Evolutionary conservation across 1,284 basidiomycete genomes (phyloP), one percentile per base, ranked within the genome.

Genomic region (Tilletia caries): DNA sequence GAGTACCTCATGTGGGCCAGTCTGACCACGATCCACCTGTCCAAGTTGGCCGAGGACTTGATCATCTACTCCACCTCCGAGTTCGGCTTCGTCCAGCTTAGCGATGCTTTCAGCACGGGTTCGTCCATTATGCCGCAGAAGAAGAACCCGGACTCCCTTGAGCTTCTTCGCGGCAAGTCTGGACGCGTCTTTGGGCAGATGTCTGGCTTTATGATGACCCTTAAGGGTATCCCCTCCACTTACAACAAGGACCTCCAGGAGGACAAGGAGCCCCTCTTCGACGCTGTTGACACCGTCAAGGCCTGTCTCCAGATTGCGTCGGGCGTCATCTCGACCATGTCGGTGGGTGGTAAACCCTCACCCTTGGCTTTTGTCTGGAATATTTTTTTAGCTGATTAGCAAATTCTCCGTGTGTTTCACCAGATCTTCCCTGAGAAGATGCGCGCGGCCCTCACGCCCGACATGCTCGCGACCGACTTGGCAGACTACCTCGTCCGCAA

Each of bases 41-140:
- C 92, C 84, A 90, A 93, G 73, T 88, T 98, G 85, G 92, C 95
- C 8, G 95, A 98, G 84, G 95, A 98, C 84, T 85, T 98, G 77
- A 92, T 98, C 85, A 89, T 98, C 73, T 98, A 98, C 85, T 97
- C 94, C 20, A 92, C 92, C 20, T 92, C 93, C 68, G 95, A 98
- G 85, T 98, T 98, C 83, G 93, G 94, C 13, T 98, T 98, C 83
- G 87, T 98, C 72, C 90, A 90, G 46, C 85, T 98, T 76, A 95
- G 92, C 81, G 95, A 98, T 85, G 95, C 95, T 2, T 98, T 98
- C 85, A 93, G 93, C 83, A 98, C 95, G 43, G 95, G 95, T 13
- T 97, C 95, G 50, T 97, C 94, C 74, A 98, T 98, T 83, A 98
- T 98, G 95, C 95, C 95, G 1, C 95, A 98, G 83, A 98, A 98